Percentiles rank a stretch among this genome's conserved stretches.
phyloP scores from a whole-genome alignment of 192 early-diverging fungal species.

The Coemansia nantahalensis region DNA sequence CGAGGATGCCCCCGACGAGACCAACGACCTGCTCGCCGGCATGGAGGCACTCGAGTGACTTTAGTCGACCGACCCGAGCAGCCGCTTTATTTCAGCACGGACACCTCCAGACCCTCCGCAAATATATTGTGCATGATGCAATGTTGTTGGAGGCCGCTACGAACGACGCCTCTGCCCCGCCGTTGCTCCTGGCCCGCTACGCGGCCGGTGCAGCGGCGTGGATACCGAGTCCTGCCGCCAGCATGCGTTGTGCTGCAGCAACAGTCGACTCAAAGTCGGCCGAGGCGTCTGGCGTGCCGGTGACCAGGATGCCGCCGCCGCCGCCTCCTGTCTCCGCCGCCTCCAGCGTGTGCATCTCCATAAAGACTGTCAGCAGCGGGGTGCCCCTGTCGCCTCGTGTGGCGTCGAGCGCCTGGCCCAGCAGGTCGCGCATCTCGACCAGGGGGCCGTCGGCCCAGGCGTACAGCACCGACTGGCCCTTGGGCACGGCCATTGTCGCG shows the following conservation, averaged over 20 bases:
- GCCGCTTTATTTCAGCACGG: too few species aligned
- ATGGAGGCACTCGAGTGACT: too few species aligned
- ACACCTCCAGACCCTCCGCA: too few species aligned
- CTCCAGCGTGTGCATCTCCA: constrained; percentile 14
- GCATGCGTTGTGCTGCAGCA: constrained; percentile 2
- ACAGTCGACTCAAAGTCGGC: constrained; percentile 30
- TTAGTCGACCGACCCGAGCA: too few species aligned
- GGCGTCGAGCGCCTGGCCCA: constrained; percentile 9
- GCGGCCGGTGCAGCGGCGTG: too few species aligned
- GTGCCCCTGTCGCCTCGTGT: neutral
- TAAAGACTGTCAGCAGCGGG: constrained; percentile 17
- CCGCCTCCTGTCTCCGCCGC: neutral
- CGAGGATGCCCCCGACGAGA: too few species aligned
- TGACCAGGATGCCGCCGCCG: constrained; percentile 1
- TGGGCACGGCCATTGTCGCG: constrained; percentile 28
- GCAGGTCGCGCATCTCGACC: constrained; percentile 3
- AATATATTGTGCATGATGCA: too few species aligned
- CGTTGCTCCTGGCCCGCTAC: too few species aligned
- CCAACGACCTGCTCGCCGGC: too few species aligned
- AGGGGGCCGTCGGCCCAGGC: constrained; percentile 19
- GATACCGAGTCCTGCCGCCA: neutral
- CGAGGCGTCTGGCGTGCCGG: constrained; percentile 8
- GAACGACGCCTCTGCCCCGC: too few species aligned
- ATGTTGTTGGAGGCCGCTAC: too few species aligned
- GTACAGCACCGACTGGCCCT: constrained; percentile 20